Percentiles rank a stretch among this genome's conserved stretches.
phyloP scores from a whole-genome alignment of 2,329 filamentous ascomycete genomes.

The Cryphonectria naterciae region DNA sequence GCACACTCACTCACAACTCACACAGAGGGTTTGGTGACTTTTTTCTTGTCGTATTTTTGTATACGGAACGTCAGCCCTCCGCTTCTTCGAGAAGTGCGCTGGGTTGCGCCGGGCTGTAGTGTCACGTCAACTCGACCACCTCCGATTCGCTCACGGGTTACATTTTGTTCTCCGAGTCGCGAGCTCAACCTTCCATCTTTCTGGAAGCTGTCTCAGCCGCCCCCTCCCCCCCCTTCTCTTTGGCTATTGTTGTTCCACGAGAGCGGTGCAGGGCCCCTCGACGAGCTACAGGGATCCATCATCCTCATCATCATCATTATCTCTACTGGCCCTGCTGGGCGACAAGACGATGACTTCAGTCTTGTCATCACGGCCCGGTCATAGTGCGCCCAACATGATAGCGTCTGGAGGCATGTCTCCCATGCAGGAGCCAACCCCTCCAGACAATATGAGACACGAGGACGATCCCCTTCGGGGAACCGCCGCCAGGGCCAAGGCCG shows the following conservation, averaged over 20 bases:
- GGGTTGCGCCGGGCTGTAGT: conserved; percentile 25
- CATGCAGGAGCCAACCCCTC: conserved; percentile 46
- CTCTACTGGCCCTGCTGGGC: conserved; percentile 23
- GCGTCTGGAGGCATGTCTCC: conserved; percentile 48
- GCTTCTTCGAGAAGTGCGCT: neutral
- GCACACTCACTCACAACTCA: too few relatives aligned
- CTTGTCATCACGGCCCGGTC: conserved; percentile 44
- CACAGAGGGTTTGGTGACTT: neutral
- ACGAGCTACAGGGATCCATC: conserved; percentile 2
- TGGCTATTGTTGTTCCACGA: conserved; percentile 13
- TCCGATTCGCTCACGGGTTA: conserved; percentile 27
- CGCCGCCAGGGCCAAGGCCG: conserved; percentile 46
- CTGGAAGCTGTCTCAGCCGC: conserved; percentile 21
- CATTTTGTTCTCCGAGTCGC: conserved; percentile 15
- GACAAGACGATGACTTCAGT: conserved; percentile 48
- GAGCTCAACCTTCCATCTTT: neutral
- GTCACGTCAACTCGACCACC: conserved; percentile 19
- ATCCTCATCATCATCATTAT: neutral
- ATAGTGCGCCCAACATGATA: conserved; percentile 44
- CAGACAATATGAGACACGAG: conserved; percentile 47
- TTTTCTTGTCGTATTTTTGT: neutral
- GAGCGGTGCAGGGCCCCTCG: conserved; percentile 4
- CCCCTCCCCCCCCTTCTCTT: conserved; percentile 11
- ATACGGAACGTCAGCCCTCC: conserved; percentile 2
- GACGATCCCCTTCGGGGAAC: conserved; percentile 43